phyloP scores from a whole-genome alignment of 1,284 basidiomycete species.

The Ustilago loliicola region DNA sequence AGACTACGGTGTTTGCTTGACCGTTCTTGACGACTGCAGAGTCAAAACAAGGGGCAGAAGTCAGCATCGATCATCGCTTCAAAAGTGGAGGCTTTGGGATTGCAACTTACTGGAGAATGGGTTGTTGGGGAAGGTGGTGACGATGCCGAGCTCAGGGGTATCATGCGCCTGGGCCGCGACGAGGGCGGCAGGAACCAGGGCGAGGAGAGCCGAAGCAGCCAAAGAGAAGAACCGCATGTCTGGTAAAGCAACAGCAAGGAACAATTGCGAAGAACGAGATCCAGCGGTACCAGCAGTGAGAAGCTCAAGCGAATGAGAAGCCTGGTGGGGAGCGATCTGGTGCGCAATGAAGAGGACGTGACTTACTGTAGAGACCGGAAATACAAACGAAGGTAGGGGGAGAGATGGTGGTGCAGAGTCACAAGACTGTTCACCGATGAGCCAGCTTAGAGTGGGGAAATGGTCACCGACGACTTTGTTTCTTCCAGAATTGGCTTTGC shows the following conservation, averaged over 20 bases:
- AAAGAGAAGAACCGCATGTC: conserved; percentile 47
- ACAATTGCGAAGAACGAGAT: not conserved
- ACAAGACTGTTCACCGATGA: not conserved
- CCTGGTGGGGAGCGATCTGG: no score
- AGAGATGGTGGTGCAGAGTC: not conserved
- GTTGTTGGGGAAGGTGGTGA: conserved; percentile 68
- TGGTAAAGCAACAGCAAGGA: not conserved
- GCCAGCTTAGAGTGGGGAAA: not conserved
- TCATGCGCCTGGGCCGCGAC: conserved; percentile 58
- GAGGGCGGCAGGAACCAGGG: conserved; percentile 38
- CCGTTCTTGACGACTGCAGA: conserved; percentile 65
- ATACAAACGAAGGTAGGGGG: conserved; percentile 4
- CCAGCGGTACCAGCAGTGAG: not conserved
- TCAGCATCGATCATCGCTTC: conserved; percentile 2
- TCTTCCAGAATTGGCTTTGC: conserved; percentile 1
- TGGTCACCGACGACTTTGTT: not conserved
- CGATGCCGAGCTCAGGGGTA: conserved; percentile 63
- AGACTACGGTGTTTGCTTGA: conserved; percentile 67
- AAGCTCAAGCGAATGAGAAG: not conserved
- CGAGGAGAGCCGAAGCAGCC: conserved; percentile 39
- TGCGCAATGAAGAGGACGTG: no score
- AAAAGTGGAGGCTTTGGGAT: not conserved
- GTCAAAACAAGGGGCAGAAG: not conserved
- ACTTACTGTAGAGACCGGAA: conserved; percentile 10
- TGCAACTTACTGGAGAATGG: conserved; percentile 56